Percentiles rank a stretch among this genome's conserved stretches.
phyloP scores from a whole-genome alignment of 31 red algal species.

The Porphyra umbilicalis region DNA sequence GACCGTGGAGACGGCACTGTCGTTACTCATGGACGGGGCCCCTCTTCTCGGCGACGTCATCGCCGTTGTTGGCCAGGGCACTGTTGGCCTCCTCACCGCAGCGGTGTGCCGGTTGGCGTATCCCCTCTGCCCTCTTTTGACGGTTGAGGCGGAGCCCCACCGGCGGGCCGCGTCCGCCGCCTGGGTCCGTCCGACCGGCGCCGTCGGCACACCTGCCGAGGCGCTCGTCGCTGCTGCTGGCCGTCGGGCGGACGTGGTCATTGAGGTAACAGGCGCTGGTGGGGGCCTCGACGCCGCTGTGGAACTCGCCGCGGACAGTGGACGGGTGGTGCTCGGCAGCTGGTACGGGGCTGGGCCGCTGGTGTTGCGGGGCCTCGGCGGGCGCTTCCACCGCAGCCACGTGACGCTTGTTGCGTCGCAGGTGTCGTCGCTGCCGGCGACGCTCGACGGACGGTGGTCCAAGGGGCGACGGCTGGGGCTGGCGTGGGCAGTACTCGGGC shows the following conservation, averaged over 20 bases:
- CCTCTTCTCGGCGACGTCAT: slow-evolving; percentile 52
- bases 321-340: slow-evolving; percentile 78
- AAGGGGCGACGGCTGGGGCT: slow-evolving; percentile 63
- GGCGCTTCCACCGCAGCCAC: slow-evolving; percentile 78
- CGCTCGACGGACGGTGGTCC: slow-evolving; percentile 48
- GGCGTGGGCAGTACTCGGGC: slow-evolving; percentile 41
- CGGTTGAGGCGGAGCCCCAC: slow-evolving; percentile 18
- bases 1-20: slow-evolving; percentile 69
- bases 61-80: slow-evolving; percentile 72
- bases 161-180: slow-evolving; percentile 28
- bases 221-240: slow-evolving; percentile 9
- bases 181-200: slow-evolving; percentile 6
- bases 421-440: slow-evolving; percentile 59
- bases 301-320: slow-evolving; percentile 31
- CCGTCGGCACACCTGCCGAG: slow-evolving; percentile 3
- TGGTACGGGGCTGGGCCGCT: slow-evolving; percentile 53
- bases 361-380: slow-evolving; percentile 26
- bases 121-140: slow-evolving; percentile 18
- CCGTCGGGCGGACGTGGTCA: slow-evolving; percentile 27
- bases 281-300: slow-evolving; percentile 65
- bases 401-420: slow-evolving; percentile 69
- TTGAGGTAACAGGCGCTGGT: slow-evolving; percentile 69
- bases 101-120: slow-evolving; percentile 9
- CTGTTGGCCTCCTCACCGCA: slow-evolving; percentile 58
- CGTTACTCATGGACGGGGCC: slow-evolving; percentile 60